phyloP scores from a whole-genome alignment of 108 stramenopile genomes.

The Fistulifera solaris region DNA sequence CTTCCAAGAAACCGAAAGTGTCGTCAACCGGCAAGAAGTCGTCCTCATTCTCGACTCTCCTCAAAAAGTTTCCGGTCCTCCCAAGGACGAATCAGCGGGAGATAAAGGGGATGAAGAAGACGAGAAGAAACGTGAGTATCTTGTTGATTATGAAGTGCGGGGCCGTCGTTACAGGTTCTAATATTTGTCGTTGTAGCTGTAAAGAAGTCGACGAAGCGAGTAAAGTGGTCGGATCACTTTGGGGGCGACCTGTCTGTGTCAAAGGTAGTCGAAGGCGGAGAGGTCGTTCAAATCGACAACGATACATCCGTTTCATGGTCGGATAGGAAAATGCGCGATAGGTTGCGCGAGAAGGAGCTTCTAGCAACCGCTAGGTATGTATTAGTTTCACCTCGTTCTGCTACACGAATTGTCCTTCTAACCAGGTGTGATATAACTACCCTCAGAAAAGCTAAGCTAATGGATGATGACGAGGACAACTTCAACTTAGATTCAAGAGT shows the following conservation, averaged over 20 bases:
- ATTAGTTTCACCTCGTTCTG: constrained; percentile 1
- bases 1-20: constrained; percentile 25
- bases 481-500: neutral
- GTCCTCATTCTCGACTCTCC: constrained; percentile 45
- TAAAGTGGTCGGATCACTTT: constrained; percentile 74
- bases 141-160: too few relatives aligned
- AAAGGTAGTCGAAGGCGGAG: constrained; percentile 18
- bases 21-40: too few relatives aligned
- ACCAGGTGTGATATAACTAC: neutral
- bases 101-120: constrained; percentile 15
- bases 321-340: constrained; percentile 56
- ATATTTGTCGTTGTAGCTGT: too few relatives aligned
- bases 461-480: constrained; percentile 50
- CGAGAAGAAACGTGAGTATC: constrained; percentile 8
- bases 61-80: constrained; percentile 38
- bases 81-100: constrained; percentile 2
- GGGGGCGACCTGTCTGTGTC: constrained; percentile 45
- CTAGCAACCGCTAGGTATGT: constrained; percentile 65
- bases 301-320: constrained; percentile 44
- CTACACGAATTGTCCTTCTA: neutral
- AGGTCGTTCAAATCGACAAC: constrained; percentile 3
- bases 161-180: too few relatives aligned
- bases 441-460: constrained; percentile 44
- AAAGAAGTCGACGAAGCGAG: constrained; percentile 27
- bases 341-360: constrained; percentile 64